These are phyloP conservation scores for Trichoderma sp. DNA, from an alignment of 2,329 filamentous ascomycete species.

Conservation along the genomic window DNA sequence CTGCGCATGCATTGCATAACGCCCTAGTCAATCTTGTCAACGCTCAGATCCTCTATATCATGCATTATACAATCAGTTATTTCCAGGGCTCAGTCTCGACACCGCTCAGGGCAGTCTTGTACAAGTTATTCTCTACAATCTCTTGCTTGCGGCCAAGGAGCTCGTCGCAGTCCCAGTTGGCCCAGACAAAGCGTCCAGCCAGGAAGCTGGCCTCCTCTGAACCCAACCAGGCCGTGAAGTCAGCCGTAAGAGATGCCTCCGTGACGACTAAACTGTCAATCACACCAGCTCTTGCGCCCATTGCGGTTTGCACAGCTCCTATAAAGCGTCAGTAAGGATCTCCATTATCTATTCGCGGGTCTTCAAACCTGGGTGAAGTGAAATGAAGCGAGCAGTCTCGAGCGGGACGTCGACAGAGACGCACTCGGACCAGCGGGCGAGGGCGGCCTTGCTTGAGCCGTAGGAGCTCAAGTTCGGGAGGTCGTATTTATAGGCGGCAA, in stretches of 20 bases:
- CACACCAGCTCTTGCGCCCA: conserved; percentile 1
- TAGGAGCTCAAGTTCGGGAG: conserved; percentile 1
- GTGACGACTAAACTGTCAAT: neutral
- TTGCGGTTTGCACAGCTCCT: neutral
- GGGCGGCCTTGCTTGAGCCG: conserved; percentile 1
- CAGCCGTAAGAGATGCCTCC: conserved; percentile 1
- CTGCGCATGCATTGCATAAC: too few relatives aligned
- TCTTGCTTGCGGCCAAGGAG: conserved; percentile 1
- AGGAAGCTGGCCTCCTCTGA: conserved; percentile 14
- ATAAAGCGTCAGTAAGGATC: too few relatives aligned
- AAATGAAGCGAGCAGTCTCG: conserved; percentile 10
- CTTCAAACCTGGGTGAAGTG: neutral
- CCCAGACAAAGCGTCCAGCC: conserved; percentile 15
- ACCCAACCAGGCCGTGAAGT: conserved; percentile 9
- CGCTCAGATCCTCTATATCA: neutral
- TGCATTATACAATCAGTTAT: neutral
- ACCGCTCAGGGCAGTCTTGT: neutral
- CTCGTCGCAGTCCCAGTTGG: conserved; percentile 12
- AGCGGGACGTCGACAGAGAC: neutral
- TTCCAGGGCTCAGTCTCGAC: neutral
- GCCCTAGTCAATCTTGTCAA: too few relatives aligned
- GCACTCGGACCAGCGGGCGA: neutral
- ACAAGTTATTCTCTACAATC: neutral
- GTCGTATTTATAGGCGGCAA: neutral
- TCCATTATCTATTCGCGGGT: too few relatives aligned